Percentiles rank a stretch among this genome's conserved stretches.
Evolutionary conservation across 169 alveolate species (phyloP).

Genomic region (Cystoisospora suis): DNA sequence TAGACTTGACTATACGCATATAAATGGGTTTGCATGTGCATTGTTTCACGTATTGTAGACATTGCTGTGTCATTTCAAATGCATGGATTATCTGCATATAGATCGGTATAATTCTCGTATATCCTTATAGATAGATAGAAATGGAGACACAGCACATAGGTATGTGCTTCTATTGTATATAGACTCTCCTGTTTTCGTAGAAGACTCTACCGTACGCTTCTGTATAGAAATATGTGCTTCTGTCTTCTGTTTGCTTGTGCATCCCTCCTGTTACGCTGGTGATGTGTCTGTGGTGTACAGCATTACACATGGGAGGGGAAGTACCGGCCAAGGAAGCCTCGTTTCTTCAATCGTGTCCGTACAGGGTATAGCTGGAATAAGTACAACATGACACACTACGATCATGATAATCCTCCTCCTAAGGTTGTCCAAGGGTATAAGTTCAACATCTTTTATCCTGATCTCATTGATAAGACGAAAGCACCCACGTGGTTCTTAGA

Average conservation of each 20-base stretch:
- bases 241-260: not conserved
- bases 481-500: conserved; percentile 94
- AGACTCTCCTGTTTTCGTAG: too few species aligned
- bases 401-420: conserved; percentile 97
- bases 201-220: too few species aligned
- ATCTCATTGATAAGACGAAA: conserved; percentile 90
- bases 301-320: conserved; percentile 77
- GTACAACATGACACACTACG: conserved; percentile 96
- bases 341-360: conserved; percentile 93
- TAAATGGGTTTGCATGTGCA: too few species aligned
- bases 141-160: too few species aligned
- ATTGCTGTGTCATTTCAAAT: too few species aligned
- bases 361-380: conserved; percentile 96
- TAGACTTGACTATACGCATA: too few species aligned
- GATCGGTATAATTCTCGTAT: too few species aligned
- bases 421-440: conserved; percentile 85
- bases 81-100: too few species aligned
- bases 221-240: not conserved
- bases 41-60: too few species aligned
- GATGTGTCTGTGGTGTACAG: not conserved
- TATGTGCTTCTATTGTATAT: too few species aligned
- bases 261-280: not conserved
- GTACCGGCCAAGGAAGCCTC: conserved; percentile 87
- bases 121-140: too few species aligned
- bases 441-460: conserved; percentile 96